Base-by-base conservation (phyloP, 192 early-diverging fungal species). In the Phycomyces blakesleeanus region DNA sequence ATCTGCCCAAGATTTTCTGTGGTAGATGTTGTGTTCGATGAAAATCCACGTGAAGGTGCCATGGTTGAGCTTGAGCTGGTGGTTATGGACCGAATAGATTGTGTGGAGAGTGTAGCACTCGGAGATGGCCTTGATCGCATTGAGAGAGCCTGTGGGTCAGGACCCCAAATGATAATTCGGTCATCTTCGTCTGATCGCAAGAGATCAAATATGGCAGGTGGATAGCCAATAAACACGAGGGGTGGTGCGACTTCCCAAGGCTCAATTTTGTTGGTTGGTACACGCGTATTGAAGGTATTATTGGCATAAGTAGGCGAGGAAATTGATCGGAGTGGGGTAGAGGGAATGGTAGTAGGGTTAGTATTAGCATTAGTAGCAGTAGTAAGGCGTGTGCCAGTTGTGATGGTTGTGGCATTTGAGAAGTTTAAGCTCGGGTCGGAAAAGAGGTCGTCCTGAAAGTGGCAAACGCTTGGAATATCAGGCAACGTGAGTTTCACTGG, bases 121-220 rank as follows among this genome's bases (percentile, higher is more conserved):
- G 44, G 18, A 47, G 18, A 47, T n/a, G 44, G 18, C 15, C 44
- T 18, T n/a, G 44, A 47, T 47, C 12, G 44, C 18, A 51, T 22
- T 16, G 69, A 51, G 14, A 57, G 22, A 4, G 44, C 57, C 2
- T 61, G 25, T n/a, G 64, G 52, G 14, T 75, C 63, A n/a, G 63
- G 50, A 1, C 73, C 73, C 73, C 73, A 75, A 50, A 75, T 26
- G 60, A 75, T 75, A 15, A 75, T 63, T 22, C 58, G 27, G 8
- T 60, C 40, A 59, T 66, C 63, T 15, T 62, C 63, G 24, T 70
- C 73, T 22, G 64, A 57, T 38, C 62, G 64, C 20, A 75, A 53
- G 14, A 61, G 18, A 50, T 75, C 73, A 59, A 70, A 75, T 51
- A 75, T 49, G 8, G 52, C 55, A 11, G 63, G 51, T 51, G 73